These are phyloP conservation scores for Xylaria sp. DNA, from an alignment of 2,329 filamentous ascomycete genomes.

Conservation along the genomic window DNA sequence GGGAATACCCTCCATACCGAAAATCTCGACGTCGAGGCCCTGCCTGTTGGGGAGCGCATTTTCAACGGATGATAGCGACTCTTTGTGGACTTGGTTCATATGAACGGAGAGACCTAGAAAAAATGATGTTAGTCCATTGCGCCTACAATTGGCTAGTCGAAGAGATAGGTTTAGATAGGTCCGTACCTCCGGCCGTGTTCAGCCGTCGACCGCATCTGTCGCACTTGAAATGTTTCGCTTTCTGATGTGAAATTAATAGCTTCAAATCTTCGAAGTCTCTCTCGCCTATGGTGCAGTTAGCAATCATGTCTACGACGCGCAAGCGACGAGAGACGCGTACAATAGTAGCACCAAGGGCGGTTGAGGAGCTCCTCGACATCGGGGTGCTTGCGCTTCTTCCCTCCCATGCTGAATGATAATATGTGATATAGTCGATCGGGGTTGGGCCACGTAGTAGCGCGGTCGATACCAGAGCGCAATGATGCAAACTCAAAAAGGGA, in stretches of 20 bases:
- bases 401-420: conserved; percentile 70
- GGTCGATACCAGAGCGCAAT: neutral
- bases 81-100: conserved; percentile 98
- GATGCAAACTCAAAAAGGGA: neutral
- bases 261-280: conserved; percentile 98
- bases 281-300: conserved; percentile 66
- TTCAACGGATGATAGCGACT: conserved; percentile 85
- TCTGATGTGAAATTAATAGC: conserved; percentile 96
- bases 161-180: conserved; percentile 7
- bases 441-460: neutral
- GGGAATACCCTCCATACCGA: conserved; percentile 97
- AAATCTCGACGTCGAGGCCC: conserved; percentile 92
- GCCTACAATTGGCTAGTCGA: neutral
- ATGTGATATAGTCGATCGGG: neutral
- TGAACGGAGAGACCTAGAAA: conserved; percentile 86
- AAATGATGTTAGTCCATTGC: conserved; percentile 16
- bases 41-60: conserved; percentile 90
- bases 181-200: conserved; percentile 91
- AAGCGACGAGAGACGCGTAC: conserved; percentile 55
- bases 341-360: conserved; percentile 98
- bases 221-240: conserved; percentile 99
- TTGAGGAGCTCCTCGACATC: conserved; percentile 87
- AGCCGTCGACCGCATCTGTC: conserved; percentile 87
- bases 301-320: conserved; percentile 34
- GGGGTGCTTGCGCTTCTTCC: conserved; percentile 88